Percentiles rank a stretch among this genome's conserved stretches.
These are phyloP conservation scores for Ustilago nuda DNA, from an alignment of 1,284 basidiomycete genomes.

Conservation along the genomic window DNA sequence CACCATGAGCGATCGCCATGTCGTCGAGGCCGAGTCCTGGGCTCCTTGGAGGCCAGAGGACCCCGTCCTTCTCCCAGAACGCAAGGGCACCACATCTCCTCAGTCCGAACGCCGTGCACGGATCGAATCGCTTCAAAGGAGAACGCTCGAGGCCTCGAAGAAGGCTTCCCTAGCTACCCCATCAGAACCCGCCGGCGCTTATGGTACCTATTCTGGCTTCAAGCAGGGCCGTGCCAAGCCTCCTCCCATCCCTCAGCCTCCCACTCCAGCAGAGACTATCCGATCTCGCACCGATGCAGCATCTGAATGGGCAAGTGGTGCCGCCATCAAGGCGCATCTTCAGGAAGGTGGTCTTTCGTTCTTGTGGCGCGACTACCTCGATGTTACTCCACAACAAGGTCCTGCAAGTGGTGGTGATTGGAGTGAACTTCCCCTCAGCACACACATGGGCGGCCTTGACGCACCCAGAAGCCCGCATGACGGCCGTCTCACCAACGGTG, in stretches of 20 bases:
- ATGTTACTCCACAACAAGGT: conserved; percentile 60
- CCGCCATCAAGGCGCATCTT: conserved; percentile 46
- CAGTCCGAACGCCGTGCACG: conserved; percentile 50
- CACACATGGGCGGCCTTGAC: conserved; percentile 27
- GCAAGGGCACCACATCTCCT: conserved; percentile 40
- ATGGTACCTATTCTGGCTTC: conserved; percentile 57
- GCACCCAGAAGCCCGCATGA: conserved; percentile 27
- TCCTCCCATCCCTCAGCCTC: conserved; percentile 63
- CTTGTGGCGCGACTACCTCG: conserved; percentile 63
- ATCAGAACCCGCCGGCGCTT: conserved; percentile 42
- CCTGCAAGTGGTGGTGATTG: conserved; percentile 63
- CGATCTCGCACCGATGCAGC: conserved; percentile 34
- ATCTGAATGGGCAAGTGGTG: conserved; percentile 50
- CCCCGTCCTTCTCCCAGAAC: conserved; percentile 56
- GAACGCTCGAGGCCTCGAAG: conserved; percentile 16
- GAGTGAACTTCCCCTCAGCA: conserved; percentile 34
- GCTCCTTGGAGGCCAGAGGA: conserved; percentile 66
- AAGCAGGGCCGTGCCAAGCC: conserved; percentile 42
- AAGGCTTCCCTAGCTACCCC: conserved; percentile 21
- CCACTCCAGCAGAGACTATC: conserved; percentile 58
- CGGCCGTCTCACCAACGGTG: conserved; percentile 38
- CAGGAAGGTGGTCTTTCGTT: conserved; percentile 61
- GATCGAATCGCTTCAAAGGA: conserved; percentile 32
- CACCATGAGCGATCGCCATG: conserved; percentile 40
- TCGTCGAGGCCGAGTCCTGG: conserved; percentile 63